Conservation (phyloP, 257 asterid genomes). For the Thymus quinquecostatus region DNA sequence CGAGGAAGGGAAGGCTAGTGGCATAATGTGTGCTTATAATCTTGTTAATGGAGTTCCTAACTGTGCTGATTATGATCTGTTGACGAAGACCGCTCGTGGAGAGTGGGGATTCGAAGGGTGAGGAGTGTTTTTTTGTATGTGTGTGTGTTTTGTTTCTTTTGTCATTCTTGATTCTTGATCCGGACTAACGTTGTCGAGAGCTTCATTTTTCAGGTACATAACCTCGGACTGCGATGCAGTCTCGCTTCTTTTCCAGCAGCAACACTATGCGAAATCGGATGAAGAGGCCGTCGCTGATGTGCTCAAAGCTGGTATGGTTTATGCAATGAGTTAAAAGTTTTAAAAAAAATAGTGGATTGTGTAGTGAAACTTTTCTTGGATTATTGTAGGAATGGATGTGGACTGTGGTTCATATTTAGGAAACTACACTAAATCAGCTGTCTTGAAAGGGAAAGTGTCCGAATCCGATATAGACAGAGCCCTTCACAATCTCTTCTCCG, state of each 20-base stretch:
- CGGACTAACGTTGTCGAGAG: background rate
- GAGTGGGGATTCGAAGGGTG: constrained; percentile 79
- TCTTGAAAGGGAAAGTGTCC: constrained; percentile 49
- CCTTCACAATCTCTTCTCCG: constrained; percentile 58
- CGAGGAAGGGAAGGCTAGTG: constrained; percentile 49
- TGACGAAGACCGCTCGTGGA: constrained; percentile 58
- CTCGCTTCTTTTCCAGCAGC: constrained; percentile 43
- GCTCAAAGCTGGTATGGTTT: constrained; percentile 64
- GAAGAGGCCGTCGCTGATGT: constrained; percentile 77
- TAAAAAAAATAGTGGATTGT: background rate
- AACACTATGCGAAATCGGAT: constrained; percentile 54
- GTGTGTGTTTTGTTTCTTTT: background rate
- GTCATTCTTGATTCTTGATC: background rate
- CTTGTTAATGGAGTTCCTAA: constrained; percentile 57
- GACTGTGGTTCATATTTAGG: constrained; percentile 57
- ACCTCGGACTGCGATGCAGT: constrained; percentile 73
- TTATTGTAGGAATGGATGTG: constrained; percentile 64
- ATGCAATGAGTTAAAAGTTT: no score
- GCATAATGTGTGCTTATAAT: constrained; percentile 63
- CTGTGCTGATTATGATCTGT: constrained; percentile 54
- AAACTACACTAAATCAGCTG: constrained; percentile 58
- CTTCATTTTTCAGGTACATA: constrained; percentile 47
- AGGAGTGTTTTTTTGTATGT: background rate
- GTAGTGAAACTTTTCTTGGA: background rate
- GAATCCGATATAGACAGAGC: constrained; percentile 71